A percentile compares a stretch with the other conserved stretches of the same genome.
Conservation (phyloP, 176 grass and related monocot species). For the Cymbopogon citratus region DNA sequence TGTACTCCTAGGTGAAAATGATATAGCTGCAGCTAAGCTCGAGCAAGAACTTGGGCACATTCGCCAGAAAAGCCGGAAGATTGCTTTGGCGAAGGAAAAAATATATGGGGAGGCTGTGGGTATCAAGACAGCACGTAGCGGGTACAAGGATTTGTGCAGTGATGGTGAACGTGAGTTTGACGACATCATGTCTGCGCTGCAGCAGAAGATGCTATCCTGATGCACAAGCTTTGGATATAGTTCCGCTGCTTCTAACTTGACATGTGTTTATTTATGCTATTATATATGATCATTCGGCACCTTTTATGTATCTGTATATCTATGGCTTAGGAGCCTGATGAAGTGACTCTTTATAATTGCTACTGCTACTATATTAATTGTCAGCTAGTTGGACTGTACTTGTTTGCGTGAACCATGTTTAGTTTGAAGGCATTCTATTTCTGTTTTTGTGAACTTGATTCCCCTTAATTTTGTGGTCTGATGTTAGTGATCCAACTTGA, state of each 20-base stretch:
- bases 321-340: neutral
- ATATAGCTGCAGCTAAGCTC: slow-evolving; percentile 31
- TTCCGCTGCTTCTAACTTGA: neutral
- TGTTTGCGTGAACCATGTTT: too few relatives aligned
- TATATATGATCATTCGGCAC: neutral
- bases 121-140: neutral
- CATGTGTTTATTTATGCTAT: neutral
- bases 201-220: neutral
- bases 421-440: too few relatives aligned
- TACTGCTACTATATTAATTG: too few relatives aligned
- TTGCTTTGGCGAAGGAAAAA: slow-evolving; percentile 4
- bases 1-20: slow-evolving; percentile 19
- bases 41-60: slow-evolving; percentile 33
- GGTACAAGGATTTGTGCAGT: neutral
- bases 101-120: slow-evolving; percentile 13
- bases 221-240: neutral
- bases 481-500: too few relatives aligned
- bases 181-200: neutral
- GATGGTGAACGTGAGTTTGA: neutral
- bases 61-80: slow-evolving; percentile 3
- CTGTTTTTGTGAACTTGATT: too few relatives aligned
- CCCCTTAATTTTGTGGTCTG: too few relatives aligned
- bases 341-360: neutral
- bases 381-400: too few relatives aligned
- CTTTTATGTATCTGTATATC: neutral